Base-by-base conservation (phyloP, 192 early-diverging fungal species). In the Hyaloraphidium curvatum region DNA sequence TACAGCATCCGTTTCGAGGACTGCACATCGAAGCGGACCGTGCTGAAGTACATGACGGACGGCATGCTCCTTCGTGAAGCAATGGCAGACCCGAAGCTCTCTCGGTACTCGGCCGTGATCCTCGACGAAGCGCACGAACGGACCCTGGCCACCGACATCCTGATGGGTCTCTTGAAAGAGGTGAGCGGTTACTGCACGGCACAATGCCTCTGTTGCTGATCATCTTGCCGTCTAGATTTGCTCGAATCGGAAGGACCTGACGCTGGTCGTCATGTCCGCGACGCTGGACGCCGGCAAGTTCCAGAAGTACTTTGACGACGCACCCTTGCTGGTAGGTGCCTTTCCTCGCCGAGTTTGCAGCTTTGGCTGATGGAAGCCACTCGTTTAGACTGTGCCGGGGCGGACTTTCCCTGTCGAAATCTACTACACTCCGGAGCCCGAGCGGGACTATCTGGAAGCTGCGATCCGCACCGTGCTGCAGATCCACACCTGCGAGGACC, bases 1-100 rank as follows among this genome's bases (percentile, higher is more conserved):
- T 99, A 97, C 70, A 83, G 78, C 58, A 99, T 99, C 61, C 86
- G 95, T 73, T 99, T 99, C 57, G 93, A 99, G 65, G 90, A 95
- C 64, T 79, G 81, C 62, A 96, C 93, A 1, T 82, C 81, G 4
- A 58, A 68, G 7, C 76, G 68, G 16, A 99, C 93, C 0, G 64
- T 84, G 21, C 73, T 99, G 25, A 95, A 96, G 70, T 95, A 94
- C 68, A 88, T 93, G 74, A 99, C 95, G 0, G 93, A 97, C 67
- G 95, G 95, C 86, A 96, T 99, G 93, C 74, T 99, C 27, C 63
- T 99, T 30, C 80, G 93, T 43, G 91, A 97, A 66, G 91, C 93
- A 28, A 96, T 96, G 91, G 79, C 76, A 17, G 91, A 97, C 62
- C 91, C 89, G 28, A 50, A 78, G 43, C 63, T 99, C 33, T 66